Conservation (phyloP, 371 early-diverging fungal genomes). For the Apophysomyces elegans region DNA sequence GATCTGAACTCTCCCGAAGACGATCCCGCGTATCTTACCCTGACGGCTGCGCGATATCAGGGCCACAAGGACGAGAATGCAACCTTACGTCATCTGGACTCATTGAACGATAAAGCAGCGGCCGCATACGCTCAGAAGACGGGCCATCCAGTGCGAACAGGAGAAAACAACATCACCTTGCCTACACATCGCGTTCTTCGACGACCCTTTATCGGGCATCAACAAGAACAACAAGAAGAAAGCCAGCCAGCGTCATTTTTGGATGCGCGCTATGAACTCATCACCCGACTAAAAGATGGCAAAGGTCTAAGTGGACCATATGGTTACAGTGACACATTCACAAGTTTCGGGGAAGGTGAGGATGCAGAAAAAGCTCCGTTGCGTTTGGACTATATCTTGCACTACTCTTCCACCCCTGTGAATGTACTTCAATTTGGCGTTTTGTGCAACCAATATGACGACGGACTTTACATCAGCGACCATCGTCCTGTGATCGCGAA, state of each 20-base stretch:
- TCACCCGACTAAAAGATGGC: conserved; percentile 29
- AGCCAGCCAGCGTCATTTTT: conserved; percentile 24
- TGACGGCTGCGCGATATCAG: conserved; percentile 30
- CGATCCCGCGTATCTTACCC: conserved; percentile 38
- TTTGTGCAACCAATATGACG: conserved; percentile 46
- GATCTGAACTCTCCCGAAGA: conserved; percentile 47
- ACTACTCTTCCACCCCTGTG: conserved; percentile 15
- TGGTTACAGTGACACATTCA: conserved; percentile 50
- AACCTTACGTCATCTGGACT: conserved; percentile 32
- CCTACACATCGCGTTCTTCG: conserved; percentile 52
- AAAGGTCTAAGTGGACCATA: conserved; percentile 44
- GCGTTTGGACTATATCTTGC: conserved; percentile 52
- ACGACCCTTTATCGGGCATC: conserved; percentile 28
- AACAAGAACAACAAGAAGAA: conserved; percentile 20
- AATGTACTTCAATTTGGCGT: conserved; percentile 38
- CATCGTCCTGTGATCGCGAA: conserved; percentile 56
- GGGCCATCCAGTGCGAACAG: conserved; percentile 32
- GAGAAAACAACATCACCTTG: conserved; percentile 34
- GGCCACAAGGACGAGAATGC: conserved; percentile 20
- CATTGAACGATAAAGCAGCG: conserved; percentile 30
- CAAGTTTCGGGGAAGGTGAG: conserved; percentile 45
- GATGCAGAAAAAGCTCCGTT: conserved; percentile 37
- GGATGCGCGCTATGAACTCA: conserved; percentile 40
- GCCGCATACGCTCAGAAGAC: conserved; percentile 21
- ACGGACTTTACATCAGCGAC: conserved; percentile 49